These are phyloP conservation scores for Aspergillus sp. DNA, from an alignment of 2,329 filamentous ascomycete genomes.

Conservation along the genomic window DNA sequence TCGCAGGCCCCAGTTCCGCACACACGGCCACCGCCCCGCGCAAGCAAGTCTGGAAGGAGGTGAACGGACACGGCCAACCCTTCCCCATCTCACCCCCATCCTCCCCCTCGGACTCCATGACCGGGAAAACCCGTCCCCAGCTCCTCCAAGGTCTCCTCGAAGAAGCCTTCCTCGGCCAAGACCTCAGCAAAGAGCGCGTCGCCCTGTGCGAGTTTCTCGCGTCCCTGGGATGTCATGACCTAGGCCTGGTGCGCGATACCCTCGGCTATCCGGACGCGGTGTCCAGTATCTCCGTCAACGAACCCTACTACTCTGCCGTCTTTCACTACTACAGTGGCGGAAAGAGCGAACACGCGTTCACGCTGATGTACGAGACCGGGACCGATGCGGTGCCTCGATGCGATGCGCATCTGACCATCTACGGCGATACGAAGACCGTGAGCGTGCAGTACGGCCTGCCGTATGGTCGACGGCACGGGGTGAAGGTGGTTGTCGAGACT, in stretches of 20 bases:
- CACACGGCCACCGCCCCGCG: conserved; percentile 19
- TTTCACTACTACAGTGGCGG: conserved; percentile 34
- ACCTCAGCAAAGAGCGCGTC: conserved; percentile 31
- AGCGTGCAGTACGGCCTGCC: conserved; percentile 59
- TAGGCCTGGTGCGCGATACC: conserved; percentile 57
- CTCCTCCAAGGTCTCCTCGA: conserved; percentile 24
- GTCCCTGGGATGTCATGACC: conserved; percentile 56
- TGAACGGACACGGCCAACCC: not conserved
- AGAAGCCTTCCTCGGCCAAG: conserved; percentile 31
- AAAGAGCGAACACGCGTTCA: conserved; percentile 41
- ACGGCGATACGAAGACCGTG: conserved; percentile 56
- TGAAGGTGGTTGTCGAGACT: conserved; percentile 48
- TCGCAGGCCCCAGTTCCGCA: conserved; percentile 56
- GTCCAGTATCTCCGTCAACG: conserved; percentile 46
- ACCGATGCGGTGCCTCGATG: conserved; percentile 53
- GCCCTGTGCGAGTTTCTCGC: conserved; percentile 48
- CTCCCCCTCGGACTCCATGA: not conserved
- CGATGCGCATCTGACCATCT: conserved; percentile 48
- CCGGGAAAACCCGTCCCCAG: not conserved
- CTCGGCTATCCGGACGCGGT: conserved; percentile 53
- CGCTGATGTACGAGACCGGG: conserved; percentile 60
- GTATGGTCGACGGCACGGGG: conserved; percentile 58
- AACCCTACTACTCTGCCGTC: conserved; percentile 44
- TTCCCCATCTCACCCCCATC: no score
- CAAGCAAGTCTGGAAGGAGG: not conserved